Conservation (phyloP, 1,139 yeast genomes). For the Pichia sp. region DNA sequence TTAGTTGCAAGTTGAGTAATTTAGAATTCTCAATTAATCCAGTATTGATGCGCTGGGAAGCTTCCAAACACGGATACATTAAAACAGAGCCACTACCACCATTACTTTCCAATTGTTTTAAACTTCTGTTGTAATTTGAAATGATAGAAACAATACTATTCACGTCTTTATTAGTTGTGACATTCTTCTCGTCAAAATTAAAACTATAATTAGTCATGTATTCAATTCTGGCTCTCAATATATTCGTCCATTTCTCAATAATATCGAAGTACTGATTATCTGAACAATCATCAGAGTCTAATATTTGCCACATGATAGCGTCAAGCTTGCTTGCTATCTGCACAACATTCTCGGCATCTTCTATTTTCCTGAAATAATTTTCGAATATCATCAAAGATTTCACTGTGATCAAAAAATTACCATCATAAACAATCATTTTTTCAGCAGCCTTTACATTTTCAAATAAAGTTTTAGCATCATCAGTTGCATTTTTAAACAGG, state of each 20-base stretch:
- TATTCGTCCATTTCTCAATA: not conserved
- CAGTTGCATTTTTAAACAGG: constrained; percentile 9
- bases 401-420: constrained; percentile 1
- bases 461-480: constrained; percentile 10
- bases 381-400: constrained; percentile 4
- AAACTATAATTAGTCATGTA: not conserved
- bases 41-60: not conserved
- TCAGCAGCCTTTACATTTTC: constrained; percentile 6
- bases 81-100: not conserved
- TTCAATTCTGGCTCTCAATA: not conserved
- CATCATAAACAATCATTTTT: constrained; percentile 3
- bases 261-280: not conserved
- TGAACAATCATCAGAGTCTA: not conserved
- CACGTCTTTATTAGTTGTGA: not conserved
- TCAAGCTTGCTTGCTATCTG: not conserved
- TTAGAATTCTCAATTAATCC: too few relatives aligned
- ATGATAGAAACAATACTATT: not conserved
- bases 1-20: not conserved
- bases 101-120: not conserved
- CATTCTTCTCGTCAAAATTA: not conserved
- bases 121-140: not conserved
- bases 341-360: not conserved
- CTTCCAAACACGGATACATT: not conserved
- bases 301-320: not conserved
- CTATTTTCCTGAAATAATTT: constrained; percentile 7